Conservation (phyloP, 176 grass and related monocot species). For the Musa schizocarpa region DNA sequence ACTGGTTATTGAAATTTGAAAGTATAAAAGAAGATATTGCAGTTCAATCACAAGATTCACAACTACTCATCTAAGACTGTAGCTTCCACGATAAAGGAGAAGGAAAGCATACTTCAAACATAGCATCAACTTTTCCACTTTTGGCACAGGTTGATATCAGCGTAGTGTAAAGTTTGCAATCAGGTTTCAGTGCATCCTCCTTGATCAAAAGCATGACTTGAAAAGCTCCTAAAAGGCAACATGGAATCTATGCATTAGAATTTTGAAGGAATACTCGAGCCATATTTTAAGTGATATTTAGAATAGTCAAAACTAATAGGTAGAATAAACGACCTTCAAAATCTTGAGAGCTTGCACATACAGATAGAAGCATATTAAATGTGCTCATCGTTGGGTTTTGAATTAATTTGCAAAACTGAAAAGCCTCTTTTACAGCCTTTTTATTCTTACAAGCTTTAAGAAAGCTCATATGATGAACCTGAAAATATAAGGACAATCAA, state of each 20-base stretch:
- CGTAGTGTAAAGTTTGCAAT: conserved; percentile 96
- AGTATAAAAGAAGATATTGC: no score
- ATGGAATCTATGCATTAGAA: neutral
- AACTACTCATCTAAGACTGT: neutral
- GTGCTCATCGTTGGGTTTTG: conserved; percentile 79
- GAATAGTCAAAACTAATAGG: conserved; percentile 20
- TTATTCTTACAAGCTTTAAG: conserved; percentile 73
- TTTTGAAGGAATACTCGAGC: neutral
- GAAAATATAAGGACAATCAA: conserved; percentile 30
- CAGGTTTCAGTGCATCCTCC: conserved; percentile 81
- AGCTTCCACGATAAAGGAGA: neutral
- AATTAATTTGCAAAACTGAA: conserved; percentile 77
- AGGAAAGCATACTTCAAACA: conserved; percentile 74
- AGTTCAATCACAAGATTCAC: neutral
- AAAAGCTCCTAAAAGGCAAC: conserved; percentile 52
- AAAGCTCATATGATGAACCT: conserved; percentile 94
- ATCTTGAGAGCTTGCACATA: conserved; percentile 85
- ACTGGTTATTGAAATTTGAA: no score
- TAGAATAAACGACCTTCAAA: conserved; percentile 57
- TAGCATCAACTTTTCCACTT: conserved; percentile 97
- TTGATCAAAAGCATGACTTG: conserved; percentile 89
- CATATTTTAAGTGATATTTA: neutral
- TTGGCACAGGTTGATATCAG: conserved; percentile 92
- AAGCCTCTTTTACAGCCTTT: conserved; percentile 62
- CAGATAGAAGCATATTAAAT: conserved; percentile 97